phyloP scores from a whole-genome alignment of 768 basidiomycete genomes.

The Roridomyces roridus region DNA sequence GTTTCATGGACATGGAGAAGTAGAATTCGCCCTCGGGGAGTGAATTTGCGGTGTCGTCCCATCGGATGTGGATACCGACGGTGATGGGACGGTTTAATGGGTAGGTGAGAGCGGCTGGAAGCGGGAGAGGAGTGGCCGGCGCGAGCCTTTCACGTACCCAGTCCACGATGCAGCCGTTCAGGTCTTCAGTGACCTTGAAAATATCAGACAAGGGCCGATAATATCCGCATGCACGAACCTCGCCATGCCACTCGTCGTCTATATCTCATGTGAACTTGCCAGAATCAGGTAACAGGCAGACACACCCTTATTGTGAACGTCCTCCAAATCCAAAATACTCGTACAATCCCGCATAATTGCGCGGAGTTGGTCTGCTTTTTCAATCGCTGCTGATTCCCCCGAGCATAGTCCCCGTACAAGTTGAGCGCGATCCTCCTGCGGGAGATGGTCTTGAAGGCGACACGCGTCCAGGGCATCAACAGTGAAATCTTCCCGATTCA shows the following conservation, averaged over 20 bases:
- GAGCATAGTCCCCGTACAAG: constrained; percentile 12
- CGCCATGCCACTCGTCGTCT: no score
- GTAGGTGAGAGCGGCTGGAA: background rate
- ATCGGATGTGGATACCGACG: constrained; percentile 16
- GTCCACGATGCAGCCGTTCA: constrained; percentile 15
- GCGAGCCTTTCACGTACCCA: constrained; percentile 13
- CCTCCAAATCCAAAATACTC: constrained; percentile 3
- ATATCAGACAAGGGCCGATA: background rate
- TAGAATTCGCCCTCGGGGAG: background rate
- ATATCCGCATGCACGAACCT: no score
- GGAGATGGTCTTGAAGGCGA: constrained; percentile 2
- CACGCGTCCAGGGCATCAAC: constrained; percentile 2
- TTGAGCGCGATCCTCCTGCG: background rate
- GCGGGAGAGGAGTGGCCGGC: background rate
- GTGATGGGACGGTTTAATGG: background rate
- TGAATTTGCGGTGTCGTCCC: constrained; percentile 16
- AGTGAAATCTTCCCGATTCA: background rate
- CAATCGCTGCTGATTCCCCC: background rate
- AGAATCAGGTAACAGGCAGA: no score
- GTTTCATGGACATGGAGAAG: constrained; percentile 3
- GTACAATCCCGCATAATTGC: constrained; percentile 1
- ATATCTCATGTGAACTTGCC: no score
- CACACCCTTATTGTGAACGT: no score
- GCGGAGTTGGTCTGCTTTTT: background rate
- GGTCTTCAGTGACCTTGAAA: constrained; percentile 6